A percentile compares a stretch with the other conserved stretches of the same genome.
These are phyloP conservation scores for Fusarium sp. DNA, from an alignment of 2,329 filamentous ascomycete species.

Conservation along the genomic window DNA sequence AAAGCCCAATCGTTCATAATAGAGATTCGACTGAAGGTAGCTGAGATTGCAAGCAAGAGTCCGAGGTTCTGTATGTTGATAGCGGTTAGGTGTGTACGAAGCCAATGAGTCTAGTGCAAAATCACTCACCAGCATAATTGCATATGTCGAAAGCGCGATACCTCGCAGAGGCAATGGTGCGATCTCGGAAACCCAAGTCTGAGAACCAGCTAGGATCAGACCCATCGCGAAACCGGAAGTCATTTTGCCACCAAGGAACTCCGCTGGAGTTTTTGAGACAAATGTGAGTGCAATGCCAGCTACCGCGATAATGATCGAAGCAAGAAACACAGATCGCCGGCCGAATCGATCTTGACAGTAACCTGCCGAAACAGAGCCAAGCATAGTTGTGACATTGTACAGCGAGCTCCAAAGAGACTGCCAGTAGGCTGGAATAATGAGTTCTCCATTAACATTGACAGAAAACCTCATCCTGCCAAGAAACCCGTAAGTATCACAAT, in stretches of 20 bases:
- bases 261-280: background rate
- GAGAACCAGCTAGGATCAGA: conserved; percentile 2
- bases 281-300: conserved; percentile 1
- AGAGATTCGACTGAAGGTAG: conserved; percentile 6
- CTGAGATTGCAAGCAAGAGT: conserved; percentile 9
- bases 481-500: background rate
- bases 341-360: conserved; percentile 7
- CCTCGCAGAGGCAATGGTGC: conserved; percentile 9
- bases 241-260: conserved; percentile 15
- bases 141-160: conserved; percentile 7
- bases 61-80: conserved; percentile 1
- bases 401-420: conserved; percentile 13
- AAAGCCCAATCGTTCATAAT: conserved; percentile 15
- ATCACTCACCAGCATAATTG: conserved; percentile 9
- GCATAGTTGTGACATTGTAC: conserved; percentile 3
- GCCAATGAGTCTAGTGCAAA: background rate
- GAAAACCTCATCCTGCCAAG: conserved; percentile 1
- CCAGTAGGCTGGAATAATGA: conserved; percentile 19
- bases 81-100: background rate
- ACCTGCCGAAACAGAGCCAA: conserved; percentile 6
- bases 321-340: conserved; percentile 8
- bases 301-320: background rate
- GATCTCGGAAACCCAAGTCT: conserved; percentile 15
- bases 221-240: conserved; percentile 7
- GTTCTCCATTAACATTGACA: background rate